Evolutionary conservation across 495 filamentous ascomycete species (phyloP).

Genomic region (Glonium stellatum): DNA sequence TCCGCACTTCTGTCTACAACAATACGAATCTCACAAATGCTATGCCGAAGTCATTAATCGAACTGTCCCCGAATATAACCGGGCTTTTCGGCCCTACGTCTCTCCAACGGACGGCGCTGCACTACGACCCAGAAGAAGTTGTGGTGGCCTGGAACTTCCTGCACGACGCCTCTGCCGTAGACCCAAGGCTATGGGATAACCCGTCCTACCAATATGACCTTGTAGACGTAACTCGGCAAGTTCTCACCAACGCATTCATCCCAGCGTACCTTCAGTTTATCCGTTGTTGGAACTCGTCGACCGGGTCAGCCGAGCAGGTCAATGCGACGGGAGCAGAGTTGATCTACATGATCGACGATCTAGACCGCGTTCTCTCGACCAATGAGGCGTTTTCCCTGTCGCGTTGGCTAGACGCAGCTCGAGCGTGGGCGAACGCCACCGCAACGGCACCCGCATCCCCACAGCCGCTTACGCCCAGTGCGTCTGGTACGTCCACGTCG

Average conservation of each 20-base stretch:
- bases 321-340: conserved; percentile 30
- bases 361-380: conserved; percentile 43
- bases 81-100: conserved; percentile 38
- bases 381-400: conserved; percentile 42
- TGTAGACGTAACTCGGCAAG: conserved; percentile 48
- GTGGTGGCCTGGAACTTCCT: conserved; percentile 42
- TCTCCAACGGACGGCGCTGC: conserved; percentile 40
- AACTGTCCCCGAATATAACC: conserved; percentile 39
- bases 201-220: conserved; percentile 45
- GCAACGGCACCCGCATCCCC: not conserved
- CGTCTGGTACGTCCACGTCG: too few species aligned
- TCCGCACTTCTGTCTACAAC: conserved; percentile 46
- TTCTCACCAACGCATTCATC: conserved; percentile 44
- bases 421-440: conserved; percentile 28
- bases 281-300: conserved; percentile 33
- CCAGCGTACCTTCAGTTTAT: conserved; percentile 32
- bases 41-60: conserved; percentile 44
- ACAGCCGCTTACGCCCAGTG: not conserved
- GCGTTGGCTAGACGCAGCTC: conserved; percentile 40
- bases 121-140: conserved; percentile 40
- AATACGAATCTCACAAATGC: conserved; percentile 44
- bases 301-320: conserved; percentile 26
- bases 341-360: conserved; percentile 34
- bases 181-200: conserved; percentile 41
- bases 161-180: conserved; percentile 34